Base-by-base conservation (phyloP, 1,284 basidiomycete genomes). In the Puccinia hordei region DNA sequence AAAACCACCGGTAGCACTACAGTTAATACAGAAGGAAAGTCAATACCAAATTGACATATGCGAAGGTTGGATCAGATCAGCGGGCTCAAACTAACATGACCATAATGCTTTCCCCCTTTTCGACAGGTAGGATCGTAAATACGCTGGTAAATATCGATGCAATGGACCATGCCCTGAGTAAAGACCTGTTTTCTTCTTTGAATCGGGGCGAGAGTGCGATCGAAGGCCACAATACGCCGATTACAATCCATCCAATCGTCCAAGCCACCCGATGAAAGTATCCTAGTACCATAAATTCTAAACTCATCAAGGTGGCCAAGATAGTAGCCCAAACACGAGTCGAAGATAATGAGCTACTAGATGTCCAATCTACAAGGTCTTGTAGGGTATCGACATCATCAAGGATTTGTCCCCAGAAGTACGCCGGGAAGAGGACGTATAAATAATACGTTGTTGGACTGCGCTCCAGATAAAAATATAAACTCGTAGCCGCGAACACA, bases 381-480 rank as follows among this genome's bases (percentile, higher is more conserved):
- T 51, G 73, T 19, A 82, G 15, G 13, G 69, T 59, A 53, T 78
- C 49, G 17, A 76, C 24, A 73, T 82, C 82, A 30, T 74, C 61
- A 3, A 83, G 53, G 24, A 83, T 78, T 17, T 59, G 53, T 13
- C 77, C 41, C 85, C 85, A 94, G 84, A 94, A 93, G 84, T 90
- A 92, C 63, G 89, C 88, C 0, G 93, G 92, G 82, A 93, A 93
- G 0, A 88, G 86, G 49, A 90, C 88, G 84, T 95, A 95, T 61
- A 92, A 82, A 83, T 91, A 94, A 83, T 93, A 93, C 3, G 90
- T 90, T 88, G 88, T 88, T 0, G 92, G 91, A 0, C 91, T 89
- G 24, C 86, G 87, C 84, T 93, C 91, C 12, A 90, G 81, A 27
- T 87, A 87, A 83, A 95, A 93, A 12, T 89, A 84, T 74, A 87